These are phyloP conservation scores for Jamesozyma lodderae DNA, from an alignment of 805 yeast species.

Conservation along the genomic window DNA sequence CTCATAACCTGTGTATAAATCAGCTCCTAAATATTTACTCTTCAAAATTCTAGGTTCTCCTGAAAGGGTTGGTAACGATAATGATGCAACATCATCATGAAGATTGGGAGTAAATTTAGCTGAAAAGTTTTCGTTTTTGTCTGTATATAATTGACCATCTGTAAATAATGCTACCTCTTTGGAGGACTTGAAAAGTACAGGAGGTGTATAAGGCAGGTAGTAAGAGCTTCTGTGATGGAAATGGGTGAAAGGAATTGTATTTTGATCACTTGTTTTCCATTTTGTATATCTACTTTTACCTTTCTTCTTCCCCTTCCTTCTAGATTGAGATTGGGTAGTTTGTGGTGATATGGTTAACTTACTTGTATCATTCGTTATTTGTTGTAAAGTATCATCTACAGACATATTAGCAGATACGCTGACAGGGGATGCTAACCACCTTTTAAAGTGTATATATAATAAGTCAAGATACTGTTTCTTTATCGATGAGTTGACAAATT, in stretches of 20 bases:
- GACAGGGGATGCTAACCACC: too few species aligned
- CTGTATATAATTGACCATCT: slow-evolving; percentile 4
- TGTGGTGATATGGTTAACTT: too few species aligned
- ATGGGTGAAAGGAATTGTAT: neutral
- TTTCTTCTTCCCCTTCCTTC: neutral
- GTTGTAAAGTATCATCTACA: too few species aligned
- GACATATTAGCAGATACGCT: too few species aligned
- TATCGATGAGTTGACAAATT: too few species aligned
- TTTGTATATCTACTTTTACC: neutral
- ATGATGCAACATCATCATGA: slow-evolving; percentile 7
- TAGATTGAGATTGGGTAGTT: neutral
- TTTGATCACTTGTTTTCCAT: neutral
- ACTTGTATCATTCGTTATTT: too few species aligned
- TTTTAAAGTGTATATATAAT: too few species aligned
- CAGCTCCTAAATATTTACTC: slow-evolving; percentile 15
- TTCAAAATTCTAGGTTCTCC: slow-evolving; percentile 7
- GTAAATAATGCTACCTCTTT: slow-evolving; percentile 16
- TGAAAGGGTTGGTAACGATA: neutral
- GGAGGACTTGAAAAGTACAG: slow-evolving; percentile 10
- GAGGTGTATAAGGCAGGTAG: slow-evolving; percentile 7
- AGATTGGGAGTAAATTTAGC: slow-evolving; percentile 8
- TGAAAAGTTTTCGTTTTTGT: neutral
- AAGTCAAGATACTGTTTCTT: too few species aligned
- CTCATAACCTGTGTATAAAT: slow-evolving; percentile 17
- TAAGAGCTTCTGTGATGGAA: slow-evolving; percentile 1